Percentiles rank a stretch among this genome's conserved stretches.
These are phyloP conservation scores for Prunella vulgaris DNA, from an alignment of 257 asterid genomes.

Conservation along the genomic window DNA sequence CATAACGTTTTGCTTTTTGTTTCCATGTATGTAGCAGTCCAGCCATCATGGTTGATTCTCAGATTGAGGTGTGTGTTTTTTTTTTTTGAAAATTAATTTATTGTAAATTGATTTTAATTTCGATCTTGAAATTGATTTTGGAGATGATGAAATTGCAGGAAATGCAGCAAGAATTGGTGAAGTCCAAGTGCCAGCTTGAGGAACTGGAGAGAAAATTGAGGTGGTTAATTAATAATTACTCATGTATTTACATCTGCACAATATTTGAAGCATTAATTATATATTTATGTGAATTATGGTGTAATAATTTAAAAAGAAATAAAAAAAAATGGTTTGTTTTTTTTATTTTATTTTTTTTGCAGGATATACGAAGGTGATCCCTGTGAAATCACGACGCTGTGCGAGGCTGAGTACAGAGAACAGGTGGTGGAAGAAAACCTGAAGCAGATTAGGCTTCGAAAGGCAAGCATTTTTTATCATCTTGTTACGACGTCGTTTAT, in stretches of 20 bases:
- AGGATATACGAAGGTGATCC: slow-evolving; percentile 73
- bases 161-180: slow-evolving; percentile 59
- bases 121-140: not conserved
- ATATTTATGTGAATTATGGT: not conserved
- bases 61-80: slow-evolving; percentile 47
- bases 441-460: slow-evolving; percentile 56
- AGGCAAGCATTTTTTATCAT: slow-evolving; percentile 46
- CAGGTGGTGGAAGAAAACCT: slow-evolving; percentile 67
- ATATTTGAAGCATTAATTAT: too few species aligned
- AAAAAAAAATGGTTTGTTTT: not conserved
- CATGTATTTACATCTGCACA: not conserved
- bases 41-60: slow-evolving; percentile 47
- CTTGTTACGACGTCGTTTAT: not conserved
- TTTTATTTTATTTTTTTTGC: too few species aligned
- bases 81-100: not conserved
- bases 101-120: not conserved
- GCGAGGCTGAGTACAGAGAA: slow-evolving; percentile 78
- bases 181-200: slow-evolving; percentile 57
- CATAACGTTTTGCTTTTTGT: too few species aligned
- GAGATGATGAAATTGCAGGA: slow-evolving; percentile 43
- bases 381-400: slow-evolving; percentile 45
- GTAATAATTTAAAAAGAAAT: not conserved
- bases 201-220: slow-evolving; percentile 66
- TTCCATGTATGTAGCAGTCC: slow-evolving; percentile 47
- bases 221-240: too few species aligned